Conservation (phyloP, 352 stramenopile genomes). For the Pythium pyrilobum region DNA sequence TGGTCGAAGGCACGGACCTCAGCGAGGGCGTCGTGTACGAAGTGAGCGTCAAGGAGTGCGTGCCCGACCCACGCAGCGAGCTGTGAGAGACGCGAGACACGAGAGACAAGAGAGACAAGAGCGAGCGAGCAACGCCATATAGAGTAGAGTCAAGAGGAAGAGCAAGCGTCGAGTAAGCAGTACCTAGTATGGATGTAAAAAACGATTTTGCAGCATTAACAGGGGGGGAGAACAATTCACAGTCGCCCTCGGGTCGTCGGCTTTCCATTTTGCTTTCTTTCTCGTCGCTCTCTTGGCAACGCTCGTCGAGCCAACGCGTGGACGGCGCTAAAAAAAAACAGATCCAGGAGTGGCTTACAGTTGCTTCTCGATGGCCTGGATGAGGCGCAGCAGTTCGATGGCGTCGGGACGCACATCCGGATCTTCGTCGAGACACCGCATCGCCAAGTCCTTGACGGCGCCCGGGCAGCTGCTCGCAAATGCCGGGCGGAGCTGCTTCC, state of each 20-base stretch:
- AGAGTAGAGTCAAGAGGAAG: no score
- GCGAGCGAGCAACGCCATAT: no score
- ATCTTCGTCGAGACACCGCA: slow-evolving; percentile 61
- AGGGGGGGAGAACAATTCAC: neutral
- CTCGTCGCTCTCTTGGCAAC: no score
- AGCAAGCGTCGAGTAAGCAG: no score
- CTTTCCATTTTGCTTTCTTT: no score
- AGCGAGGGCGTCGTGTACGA: slow-evolving; percentile 13
- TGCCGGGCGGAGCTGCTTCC: slow-evolving; percentile 56
- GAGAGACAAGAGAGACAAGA: neutral
- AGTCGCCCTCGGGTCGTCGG: no score
- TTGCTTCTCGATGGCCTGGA: slow-evolving; percentile 24
- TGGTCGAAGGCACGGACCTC: slow-evolving; percentile 3
- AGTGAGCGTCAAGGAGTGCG: slow-evolving; percentile 14
- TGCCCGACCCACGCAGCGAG: slow-evolving; percentile 7
- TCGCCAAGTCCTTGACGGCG: slow-evolving; percentile 52
- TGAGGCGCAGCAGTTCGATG: slow-evolving; percentile 58
- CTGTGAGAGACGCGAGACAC: slow-evolving; percentile 1
- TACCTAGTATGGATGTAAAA: neutral
- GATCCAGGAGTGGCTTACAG: neutral
- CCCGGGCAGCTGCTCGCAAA: slow-evolving; percentile 48
- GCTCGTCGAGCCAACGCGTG: no score
- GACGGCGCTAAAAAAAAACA: no score
- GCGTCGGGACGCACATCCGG: slow-evolving; percentile 63
- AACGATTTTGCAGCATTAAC: neutral